Base-by-base conservation (phyloP, 176 grass and related monocot species). In the Neostapfia colusana region DNA sequence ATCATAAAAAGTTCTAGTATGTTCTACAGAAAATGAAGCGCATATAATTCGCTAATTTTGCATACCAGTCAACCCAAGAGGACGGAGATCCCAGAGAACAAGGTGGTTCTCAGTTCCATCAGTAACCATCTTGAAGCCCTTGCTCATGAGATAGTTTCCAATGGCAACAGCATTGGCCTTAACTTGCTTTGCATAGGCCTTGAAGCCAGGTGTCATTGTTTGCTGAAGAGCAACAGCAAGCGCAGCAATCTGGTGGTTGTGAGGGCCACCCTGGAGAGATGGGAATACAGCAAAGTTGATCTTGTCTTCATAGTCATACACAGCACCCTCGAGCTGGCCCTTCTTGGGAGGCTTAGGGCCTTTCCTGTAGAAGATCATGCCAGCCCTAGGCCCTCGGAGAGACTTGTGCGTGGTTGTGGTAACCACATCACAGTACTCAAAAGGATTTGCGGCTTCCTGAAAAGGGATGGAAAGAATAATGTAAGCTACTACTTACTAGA, bases 351-450 rank as follows among this genome's bases (percentile, higher is more conserved):
- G 95, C 70, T 92, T 99, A 45, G 92, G 95, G 20, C 95, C 95
- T 76, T 99, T 99, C 67, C 89, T 91, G 85, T 95, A 99, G 79
- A 99, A 99, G 60, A 99, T 99, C 95, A 99, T 99, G 39, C 95
- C 95, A 72, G 95, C 81, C 56, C 95, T 93, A 51, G 95, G 95
- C 12, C 92, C 95, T 64, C 95, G 63, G 28, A 99, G 95, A 72
- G 87, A 90, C 83, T 95, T 99, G 83, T 99, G 95, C 4, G 95
- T 99, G 42, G 95, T 99, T 17, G 95, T 99, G 7, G 95, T 99
- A 34, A 99, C 96, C 48, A 99, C 81, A 78, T 99, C 96, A 78
- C 87, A 99, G 35, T 77, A 95, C 14, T 99, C 96, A 12, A 99
- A 99, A 48, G 96, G 96, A 69, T 99, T 95, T 49, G 91, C 87